Conservation (phyloP, 2,329 filamentous ascomycete genomes). For the Penicillium frequentans region DNA sequence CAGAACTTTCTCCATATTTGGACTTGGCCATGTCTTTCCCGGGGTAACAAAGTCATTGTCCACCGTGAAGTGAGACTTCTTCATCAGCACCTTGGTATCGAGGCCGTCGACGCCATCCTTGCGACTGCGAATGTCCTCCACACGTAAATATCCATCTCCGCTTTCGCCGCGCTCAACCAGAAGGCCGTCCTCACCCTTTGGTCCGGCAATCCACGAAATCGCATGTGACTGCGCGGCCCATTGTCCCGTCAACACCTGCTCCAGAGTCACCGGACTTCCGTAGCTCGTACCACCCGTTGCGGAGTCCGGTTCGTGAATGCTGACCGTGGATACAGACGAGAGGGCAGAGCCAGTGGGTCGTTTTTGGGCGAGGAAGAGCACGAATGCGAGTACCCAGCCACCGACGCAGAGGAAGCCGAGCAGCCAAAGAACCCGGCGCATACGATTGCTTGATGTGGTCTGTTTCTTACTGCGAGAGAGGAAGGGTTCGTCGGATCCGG, state of each 20-base stretch:
- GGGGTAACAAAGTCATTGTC: conserved; percentile 58
- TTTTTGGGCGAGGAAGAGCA: conserved; percentile 42
- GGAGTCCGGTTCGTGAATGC: conserved; percentile 31
- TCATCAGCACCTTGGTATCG: conserved; percentile 72
- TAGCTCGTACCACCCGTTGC: conserved; percentile 34
- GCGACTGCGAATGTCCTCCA: conserved; percentile 75
- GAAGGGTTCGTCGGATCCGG: conserved; percentile 26
- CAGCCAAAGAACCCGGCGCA: conserved; percentile 41
- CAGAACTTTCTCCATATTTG: conserved; percentile 81
- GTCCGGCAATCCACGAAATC: conserved; percentile 49
- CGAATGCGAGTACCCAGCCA: conserved; percentile 48
- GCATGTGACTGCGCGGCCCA: conserved; percentile 41
- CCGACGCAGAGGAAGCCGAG: conserved; percentile 42
- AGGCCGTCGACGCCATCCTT: conserved; percentile 46
- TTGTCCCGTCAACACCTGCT: conserved; percentile 41
- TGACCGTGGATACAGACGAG: conserved; percentile 19
- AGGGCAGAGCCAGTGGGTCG: conserved; percentile 33
- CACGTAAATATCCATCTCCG: conserved; percentile 71
- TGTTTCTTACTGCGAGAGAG: conserved; percentile 24
- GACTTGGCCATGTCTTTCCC: conserved; percentile 69
- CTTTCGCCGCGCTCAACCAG: conserved; percentile 68
- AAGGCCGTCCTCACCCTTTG: conserved; percentile 68
- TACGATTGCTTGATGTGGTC: conserved; percentile 26
- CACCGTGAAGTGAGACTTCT: conserved; percentile 62
- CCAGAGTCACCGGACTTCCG: conserved; percentile 44